These are phyloP conservation scores for Aegilops speltoides DNA, from an alignment of 176 grass and related monocot genomes.

Conservation along the genomic window DNA sequence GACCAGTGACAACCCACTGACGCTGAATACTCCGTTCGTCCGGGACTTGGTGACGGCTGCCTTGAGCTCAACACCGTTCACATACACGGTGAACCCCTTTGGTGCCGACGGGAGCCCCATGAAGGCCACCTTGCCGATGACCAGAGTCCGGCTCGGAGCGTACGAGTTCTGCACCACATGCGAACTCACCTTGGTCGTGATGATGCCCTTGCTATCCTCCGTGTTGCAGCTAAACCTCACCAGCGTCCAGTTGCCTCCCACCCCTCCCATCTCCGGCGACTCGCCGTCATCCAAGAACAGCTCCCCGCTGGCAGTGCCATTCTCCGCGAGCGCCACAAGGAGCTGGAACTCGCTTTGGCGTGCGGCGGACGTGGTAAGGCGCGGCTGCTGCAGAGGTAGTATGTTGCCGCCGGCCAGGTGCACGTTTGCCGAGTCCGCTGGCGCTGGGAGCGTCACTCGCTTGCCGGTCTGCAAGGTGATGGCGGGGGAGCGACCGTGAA, in stretches of 20 bases:
- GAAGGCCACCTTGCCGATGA: constrained; percentile 55
- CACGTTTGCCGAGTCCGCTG: constrained; percentile 60
- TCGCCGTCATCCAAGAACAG: constrained; percentile 78
- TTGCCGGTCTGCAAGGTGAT: constrained; percentile 15
- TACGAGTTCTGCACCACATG: constrained; percentile 52
- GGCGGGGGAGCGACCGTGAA: constrained; percentile 33
- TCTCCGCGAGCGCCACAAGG: constrained; percentile 55
- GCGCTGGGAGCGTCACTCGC: constrained; percentile 45
- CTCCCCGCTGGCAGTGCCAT: constrained; percentile 38
- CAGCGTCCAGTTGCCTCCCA: constrained; percentile 39
- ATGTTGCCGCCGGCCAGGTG: constrained; percentile 63
- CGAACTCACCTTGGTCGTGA: constrained; percentile 37
- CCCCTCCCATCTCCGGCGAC: constrained; percentile 61
- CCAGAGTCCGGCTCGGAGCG: constrained; percentile 24
- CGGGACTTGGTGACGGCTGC: no score
- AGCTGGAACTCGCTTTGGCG: constrained; percentile 54
- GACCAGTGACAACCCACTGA: no score
- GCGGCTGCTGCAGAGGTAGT: constrained; percentile 50
- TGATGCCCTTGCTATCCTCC: neutral
- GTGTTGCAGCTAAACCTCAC: constrained; percentile 37
- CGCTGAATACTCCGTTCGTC: no score
- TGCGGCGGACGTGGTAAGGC: constrained; percentile 41
- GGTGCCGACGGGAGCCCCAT: constrained; percentile 42
- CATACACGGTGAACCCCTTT: neutral
- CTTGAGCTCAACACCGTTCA: no score